phyloP scores from a whole-genome alignment of 331 rosid species.

The Erythrophleum ivorense region DNA sequence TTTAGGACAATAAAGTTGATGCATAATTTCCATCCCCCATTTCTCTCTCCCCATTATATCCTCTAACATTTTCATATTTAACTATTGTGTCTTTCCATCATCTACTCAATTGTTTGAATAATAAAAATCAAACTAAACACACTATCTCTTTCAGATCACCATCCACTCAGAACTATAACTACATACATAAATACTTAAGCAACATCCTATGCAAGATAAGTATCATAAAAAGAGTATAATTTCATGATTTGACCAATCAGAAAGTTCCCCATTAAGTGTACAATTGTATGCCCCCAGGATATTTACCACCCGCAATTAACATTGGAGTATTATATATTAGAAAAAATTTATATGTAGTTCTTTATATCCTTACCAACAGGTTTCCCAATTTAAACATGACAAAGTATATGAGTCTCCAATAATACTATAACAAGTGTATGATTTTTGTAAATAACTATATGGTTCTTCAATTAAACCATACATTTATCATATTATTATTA shows the following conservation, averaged over 20 bases:
- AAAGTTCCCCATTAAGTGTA: constrained; percentile 14
- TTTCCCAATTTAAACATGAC: no score
- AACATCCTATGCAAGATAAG: constrained; percentile 16
- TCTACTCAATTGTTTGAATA: constrained; percentile 9
- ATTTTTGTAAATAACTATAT: no score
- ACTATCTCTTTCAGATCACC: constrained; percentile 29
- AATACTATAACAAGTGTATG: no score
- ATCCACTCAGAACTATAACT: background rate
- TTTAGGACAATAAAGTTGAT: background rate
- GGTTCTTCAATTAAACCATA: no score
- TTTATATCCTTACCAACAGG: no score
- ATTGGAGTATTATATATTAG: background rate
- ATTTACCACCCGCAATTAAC: background rate
- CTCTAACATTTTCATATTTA: background rate
- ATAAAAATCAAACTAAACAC: constrained; percentile 5
- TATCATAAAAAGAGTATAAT: constrained; percentile 1
- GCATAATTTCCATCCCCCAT: constrained; percentile 14
- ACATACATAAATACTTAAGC: background rate
- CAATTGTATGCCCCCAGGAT: background rate
- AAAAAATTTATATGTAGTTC: no score
- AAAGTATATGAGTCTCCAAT: no score
- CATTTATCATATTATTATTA: no score
- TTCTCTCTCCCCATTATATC: background rate
- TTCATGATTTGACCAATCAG: background rate
- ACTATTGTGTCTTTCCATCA: background rate